Evolutionary conservation across 495 filamentous ascomycete species (phyloP), one percentile per base, ranked within the genome.

Genomic region (Aspergillus heteromorphus): DNA sequence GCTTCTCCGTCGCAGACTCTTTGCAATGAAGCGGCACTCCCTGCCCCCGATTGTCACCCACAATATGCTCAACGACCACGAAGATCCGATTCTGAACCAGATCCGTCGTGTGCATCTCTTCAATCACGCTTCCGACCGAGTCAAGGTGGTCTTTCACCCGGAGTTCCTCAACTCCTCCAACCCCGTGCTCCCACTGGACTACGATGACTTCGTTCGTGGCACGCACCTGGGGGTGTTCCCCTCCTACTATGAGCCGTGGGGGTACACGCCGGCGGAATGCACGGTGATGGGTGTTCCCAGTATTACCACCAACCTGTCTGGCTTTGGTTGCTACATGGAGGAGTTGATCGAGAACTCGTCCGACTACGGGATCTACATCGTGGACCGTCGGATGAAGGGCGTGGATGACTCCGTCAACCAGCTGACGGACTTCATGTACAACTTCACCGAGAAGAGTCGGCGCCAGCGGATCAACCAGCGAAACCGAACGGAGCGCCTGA

Each of bases 311-410:
- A 98, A 98, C 62, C 78, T 98, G 7, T 97, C 93, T 19, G 93
- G 93, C 7, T 98, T 98, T 59, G 93, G 93, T 36, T 98, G 93
- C 70, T 98, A 98, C 68, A 98, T 98, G 93, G 93, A 98, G 70
- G 93, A 98, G 66, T 75, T 98, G 58, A 97, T 98, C 59, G 93
- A 97, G 70, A 98, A 97, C 66, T 93, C 93, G 31, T 86, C 84
- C 34, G 93, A 98, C 70, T 98, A 98, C 63, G 93, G 93, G 48
- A 98, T 98, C 71, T 97, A 97, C 73, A 97, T 98, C 65, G 92
- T 98, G 43, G 93, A 98, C 65, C 89, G 93, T 21, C 86, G 93
- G 7, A 84, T 81, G 73, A 98, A 98, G 80, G 95, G 95, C 34
- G 87, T 98, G 2, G 95, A 98, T 63, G 93, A 98, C 65, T 93